A percentile compares a stretch with the other conserved stretches of the same genome.
Conservation (phyloP, 2,329 filamentous ascomycete species). For the Fusarium sp. region DNA sequence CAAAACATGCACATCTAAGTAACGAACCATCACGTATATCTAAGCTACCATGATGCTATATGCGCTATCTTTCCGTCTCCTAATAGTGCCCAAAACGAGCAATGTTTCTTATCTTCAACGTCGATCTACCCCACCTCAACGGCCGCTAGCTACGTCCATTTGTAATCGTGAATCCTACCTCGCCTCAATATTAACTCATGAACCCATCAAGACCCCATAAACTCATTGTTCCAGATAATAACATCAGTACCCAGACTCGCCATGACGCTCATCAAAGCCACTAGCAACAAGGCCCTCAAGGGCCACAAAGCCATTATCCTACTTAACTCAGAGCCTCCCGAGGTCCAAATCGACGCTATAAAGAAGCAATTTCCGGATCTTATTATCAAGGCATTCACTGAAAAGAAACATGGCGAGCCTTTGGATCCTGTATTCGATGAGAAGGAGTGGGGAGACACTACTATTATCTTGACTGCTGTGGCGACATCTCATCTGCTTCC, state of each 20-base stretch:
- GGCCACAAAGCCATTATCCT: constrained; percentile 63
- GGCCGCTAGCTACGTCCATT: constrained; percentile 29
- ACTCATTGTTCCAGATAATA: background rate
- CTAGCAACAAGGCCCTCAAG: constrained; percentile 54
- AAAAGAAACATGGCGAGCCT: constrained; percentile 46
- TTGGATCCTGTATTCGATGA: constrained; percentile 44
- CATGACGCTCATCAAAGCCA: constrained; percentile 37
- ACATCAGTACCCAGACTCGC: rapidly evolving
- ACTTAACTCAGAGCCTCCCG: constrained; percentile 48
- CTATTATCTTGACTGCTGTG: constrained; percentile 55
- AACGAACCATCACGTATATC: background rate
- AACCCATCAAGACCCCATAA: too few relatives aligned
- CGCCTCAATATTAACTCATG: constrained; percentile 1
- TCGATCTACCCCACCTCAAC: constrained; percentile 45
- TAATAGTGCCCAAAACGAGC: background rate
- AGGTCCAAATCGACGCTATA: constrained; percentile 53
- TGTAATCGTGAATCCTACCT: constrained; percentile 28
- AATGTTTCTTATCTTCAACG: constrained; percentile 21
- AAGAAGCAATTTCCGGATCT: constrained; percentile 58
- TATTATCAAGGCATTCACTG: constrained; percentile 50
- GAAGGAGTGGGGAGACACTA: constrained; percentile 61
- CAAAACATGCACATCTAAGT: too few relatives aligned
- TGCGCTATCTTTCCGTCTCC: constrained; percentile 15
- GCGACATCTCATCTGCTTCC: constrained; percentile 56
- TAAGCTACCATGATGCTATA: rapidly evolving